Evolutionary conservation across 306 rosid genomes (phyloP).

Genomic region (Casuarina equisetifolia): DNA sequence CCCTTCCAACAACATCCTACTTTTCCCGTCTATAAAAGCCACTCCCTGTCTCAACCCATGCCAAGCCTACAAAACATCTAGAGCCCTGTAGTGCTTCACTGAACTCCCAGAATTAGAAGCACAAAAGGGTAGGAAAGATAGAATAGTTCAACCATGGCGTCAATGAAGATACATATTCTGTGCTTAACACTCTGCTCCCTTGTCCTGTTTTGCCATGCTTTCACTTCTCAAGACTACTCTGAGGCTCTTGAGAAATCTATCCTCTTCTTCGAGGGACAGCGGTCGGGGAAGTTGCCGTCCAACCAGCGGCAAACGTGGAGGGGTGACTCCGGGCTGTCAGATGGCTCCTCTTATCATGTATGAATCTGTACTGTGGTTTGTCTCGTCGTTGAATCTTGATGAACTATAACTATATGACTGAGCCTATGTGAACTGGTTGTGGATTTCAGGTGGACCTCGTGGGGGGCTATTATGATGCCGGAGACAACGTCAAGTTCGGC

Average conservation of each 20-base stretch:
- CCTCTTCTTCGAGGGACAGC: conserved; percentile 83
- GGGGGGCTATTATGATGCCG: conserved; percentile 97
- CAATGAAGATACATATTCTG: conserved; percentile 20
- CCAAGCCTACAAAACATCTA: conserved; percentile 3
- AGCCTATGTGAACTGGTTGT: not conserved
- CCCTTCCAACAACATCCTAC: conserved; percentile 44
- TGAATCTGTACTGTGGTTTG: not conserved
- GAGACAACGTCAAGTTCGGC: conserved; percentile 89
- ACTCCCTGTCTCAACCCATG: not conserved
- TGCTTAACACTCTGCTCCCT: conserved; percentile 34
- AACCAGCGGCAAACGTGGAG: conserved; percentile 69
- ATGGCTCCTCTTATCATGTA: conserved; percentile 85
- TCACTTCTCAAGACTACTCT: conserved; percentile 58
- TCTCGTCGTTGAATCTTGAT: not conserved
- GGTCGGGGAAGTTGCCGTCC: conserved; percentile 72
- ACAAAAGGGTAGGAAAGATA: conserved; percentile 25
- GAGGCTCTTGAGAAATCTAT: conserved; percentile 78
- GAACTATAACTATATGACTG: not conserved
- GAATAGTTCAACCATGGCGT: conserved; percentile 23
- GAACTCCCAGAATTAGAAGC: conserved; percentile 1
- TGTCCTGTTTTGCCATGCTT: conserved; percentile 35
- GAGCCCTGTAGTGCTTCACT: not conserved
- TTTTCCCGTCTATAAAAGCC: conserved; percentile 36
- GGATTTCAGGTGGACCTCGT: conserved; percentile 70
- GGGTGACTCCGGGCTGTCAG: conserved; percentile 74